A percentile compares a stretch with the other conserved stretches of the same genome.
These are phyloP conservation scores for Aspergillus udagawae DNA, from an alignment of 2,329 filamentous ascomycete genomes.

Conservation along the genomic window DNA sequence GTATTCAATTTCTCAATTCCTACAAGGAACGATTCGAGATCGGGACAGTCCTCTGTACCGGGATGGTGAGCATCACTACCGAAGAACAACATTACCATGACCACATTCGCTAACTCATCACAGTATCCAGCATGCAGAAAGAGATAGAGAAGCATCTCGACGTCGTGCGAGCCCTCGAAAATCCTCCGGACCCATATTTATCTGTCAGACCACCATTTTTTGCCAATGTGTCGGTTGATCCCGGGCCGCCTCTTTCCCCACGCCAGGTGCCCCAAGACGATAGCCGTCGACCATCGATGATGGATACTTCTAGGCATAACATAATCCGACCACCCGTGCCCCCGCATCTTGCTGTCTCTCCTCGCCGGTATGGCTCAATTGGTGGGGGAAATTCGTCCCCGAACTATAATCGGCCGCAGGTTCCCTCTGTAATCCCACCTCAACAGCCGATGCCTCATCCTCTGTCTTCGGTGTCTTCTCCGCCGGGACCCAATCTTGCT, in stretches of 20 bases:
- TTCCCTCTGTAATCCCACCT: slow-evolving; percentile 63
- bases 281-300: slow-evolving; percentile 65
- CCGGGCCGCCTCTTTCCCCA: slow-evolving; percentile 73
- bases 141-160: slow-evolving; percentile 62
- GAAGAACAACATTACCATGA: not conserved
- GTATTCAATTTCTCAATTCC: slow-evolving; percentile 72
- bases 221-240: slow-evolving; percentile 58
- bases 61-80: slow-evolving; percentile 61
- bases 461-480: slow-evolving; percentile 53
- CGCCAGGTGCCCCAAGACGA: slow-evolving; percentile 85
- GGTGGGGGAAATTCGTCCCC: slow-evolving; percentile 66
- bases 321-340: slow-evolving; percentile 75
- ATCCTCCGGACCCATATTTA: slow-evolving; percentile 62
- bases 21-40: slow-evolving; percentile 70
- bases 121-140: slow-evolving; percentile 56
- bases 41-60: slow-evolving; percentile 73
- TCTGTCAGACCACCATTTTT: slow-evolving; percentile 65
- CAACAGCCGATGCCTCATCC: slow-evolving; percentile 65
- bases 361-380: slow-evolving; percentile 84
- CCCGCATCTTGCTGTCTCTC: slow-evolving; percentile 73
- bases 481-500: slow-evolving; percentile 63
- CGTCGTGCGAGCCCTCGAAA: slow-evolving; percentile 52
- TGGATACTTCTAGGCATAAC: slow-evolving; percentile 57
- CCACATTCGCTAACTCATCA: slow-evolving; percentile 12
- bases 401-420: slow-evolving; percentile 66